Evolutionary conservation across 2,329 filamentous ascomycete species (phyloP), one percentile per base, ranked within the genome.

Genomic region (Hypomyces rosellus): DNA sequence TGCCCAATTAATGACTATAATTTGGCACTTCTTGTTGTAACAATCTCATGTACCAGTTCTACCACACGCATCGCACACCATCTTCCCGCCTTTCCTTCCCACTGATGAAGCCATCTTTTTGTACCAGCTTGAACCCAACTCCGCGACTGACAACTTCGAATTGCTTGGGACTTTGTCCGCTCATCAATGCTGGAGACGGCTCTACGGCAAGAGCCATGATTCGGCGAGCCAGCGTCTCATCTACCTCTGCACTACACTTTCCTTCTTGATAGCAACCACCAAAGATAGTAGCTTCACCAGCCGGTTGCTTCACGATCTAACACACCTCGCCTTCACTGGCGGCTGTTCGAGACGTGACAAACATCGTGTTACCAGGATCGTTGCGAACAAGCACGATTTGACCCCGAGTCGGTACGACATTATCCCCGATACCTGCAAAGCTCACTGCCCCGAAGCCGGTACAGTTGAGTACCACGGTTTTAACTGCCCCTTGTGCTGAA

Each of bases 341-440:
- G 14, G 25, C 40, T 25, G 40, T 42, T 42, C 40, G 3, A 14
- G 40, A 42, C 5, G 18, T 42, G 16, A 5, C 40, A 11, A 25
- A 7, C 40, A 42, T 42, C 8, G 13, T 25, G 25, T 30, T 6
- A 12, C 20, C 20, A 4, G 40, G 13, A 14, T 42, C 40, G 40
- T 42, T 25, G 15, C 40, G 40, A 14, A 42, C 87, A 0, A 93
- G 63, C 0, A 91, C 85, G 34, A 88, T 81, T 62, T 89, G 86
- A 13, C 85, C 86, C 14, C 86, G 76, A 1, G 75, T 82, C 2
- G 86, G 85, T 51, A 89, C 73, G 15, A 72, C 77, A 51, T 70
- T 69, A 58, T 89, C 86, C 63, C 76, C 72, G 0, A 89, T 85
- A 16, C 86, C 86, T 5, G 82, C 84, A 0, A 89, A 74, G 43